A percentile compares a stretch with the other conserved stretches of the same genome.
Evolutionary conservation across 306 rosid genomes (phyloP).

Genomic region (Cucumis melo): DNA sequence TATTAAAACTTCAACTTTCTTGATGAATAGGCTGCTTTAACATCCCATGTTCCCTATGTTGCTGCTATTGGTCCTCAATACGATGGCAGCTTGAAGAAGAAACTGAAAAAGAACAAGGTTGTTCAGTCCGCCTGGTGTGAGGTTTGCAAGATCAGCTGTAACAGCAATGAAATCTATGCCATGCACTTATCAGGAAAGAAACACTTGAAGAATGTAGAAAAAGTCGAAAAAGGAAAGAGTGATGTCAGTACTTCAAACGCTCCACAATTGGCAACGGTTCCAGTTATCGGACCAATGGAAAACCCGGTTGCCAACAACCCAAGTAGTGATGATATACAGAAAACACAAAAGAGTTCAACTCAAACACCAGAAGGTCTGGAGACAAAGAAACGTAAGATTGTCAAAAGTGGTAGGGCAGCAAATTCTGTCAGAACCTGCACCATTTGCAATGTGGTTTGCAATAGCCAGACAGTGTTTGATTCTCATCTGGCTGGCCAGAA

Average conservation of each 20-base stretch:
- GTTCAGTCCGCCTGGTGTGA: conserved; percentile 49
- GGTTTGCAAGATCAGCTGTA: conserved; percentile 46
- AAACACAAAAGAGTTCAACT: conserved; percentile 2
- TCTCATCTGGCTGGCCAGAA: conserved; percentile 52
- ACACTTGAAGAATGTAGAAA: conserved; percentile 39
- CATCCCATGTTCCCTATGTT: conserved; percentile 19
- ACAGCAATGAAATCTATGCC: conserved; percentile 35
- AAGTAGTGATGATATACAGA: background rate
- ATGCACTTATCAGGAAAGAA: conserved; percentile 51
- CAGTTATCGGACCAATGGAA: conserved; percentile 30
- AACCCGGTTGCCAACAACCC: conserved; percentile 22
- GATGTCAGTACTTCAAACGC: conserved; percentile 3
- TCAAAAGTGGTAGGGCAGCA: conserved; percentile 31
- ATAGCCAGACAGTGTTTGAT: conserved; percentile 34
- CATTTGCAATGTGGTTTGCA: conserved; percentile 61
- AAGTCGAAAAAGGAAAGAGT: conserved; percentile 16
- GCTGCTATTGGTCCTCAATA: conserved; percentile 27
- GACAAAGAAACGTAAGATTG: conserved; percentile 41
- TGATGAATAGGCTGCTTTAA: conserved; percentile 32
- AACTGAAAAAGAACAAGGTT: conserved; percentile 27
- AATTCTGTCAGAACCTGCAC: conserved; percentile 28
- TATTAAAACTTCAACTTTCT: background rate
- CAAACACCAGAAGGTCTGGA: conserved; percentile 20
- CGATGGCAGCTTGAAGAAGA: conserved; percentile 21
- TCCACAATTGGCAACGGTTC: background rate